Conservation (phyloP, 2,329 filamentous ascomycete species). For the Apiospora malaysiana region DNA sequence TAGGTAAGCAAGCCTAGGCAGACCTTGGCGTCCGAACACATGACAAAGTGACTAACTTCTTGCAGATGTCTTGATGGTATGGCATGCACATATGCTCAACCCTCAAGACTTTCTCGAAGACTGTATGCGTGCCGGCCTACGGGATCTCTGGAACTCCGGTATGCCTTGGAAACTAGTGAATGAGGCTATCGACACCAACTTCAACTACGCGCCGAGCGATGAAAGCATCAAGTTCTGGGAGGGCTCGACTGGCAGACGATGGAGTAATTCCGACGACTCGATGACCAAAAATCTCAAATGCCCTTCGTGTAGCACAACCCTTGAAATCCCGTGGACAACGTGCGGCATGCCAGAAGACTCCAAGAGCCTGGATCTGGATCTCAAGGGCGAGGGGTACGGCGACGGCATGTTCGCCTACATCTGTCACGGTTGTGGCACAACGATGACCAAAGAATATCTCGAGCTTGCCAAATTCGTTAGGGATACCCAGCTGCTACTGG, state of each 20-base stretch:
- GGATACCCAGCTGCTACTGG: slow-evolving; percentile 58
- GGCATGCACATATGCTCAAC: slow-evolving; percentile 81
- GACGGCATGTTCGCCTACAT: slow-evolving; percentile 57
- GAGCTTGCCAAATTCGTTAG: slow-evolving; percentile 65
- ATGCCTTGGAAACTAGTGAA: slow-evolving; percentile 71
- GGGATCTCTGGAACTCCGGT: slow-evolving; percentile 63
- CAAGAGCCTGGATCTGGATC: slow-evolving; percentile 40
- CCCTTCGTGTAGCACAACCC: slow-evolving; percentile 53
- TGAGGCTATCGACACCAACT: slow-evolving; percentile 61
- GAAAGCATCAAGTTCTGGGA: slow-evolving; percentile 55
- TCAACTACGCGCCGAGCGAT: slow-evolving; percentile 59
- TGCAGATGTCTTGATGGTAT: slow-evolving; percentile 77
- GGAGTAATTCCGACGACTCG: slow-evolving; percentile 64
- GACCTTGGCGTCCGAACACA: neutral
- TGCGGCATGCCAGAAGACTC: slow-evolving; percentile 45
- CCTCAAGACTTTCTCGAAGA: slow-evolving; percentile 78
- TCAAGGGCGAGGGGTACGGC: slow-evolving; percentile 63
- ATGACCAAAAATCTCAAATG: slow-evolving; percentile 57
- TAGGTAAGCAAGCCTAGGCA: slow-evolving; percentile 51
- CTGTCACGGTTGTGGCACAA: slow-evolving; percentile 58
- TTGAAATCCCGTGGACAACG: slow-evolving; percentile 66
- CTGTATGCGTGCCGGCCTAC: slow-evolving; percentile 62
- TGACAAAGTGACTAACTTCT: slow-evolving; percentile 28
- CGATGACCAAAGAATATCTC: slow-evolving; percentile 63
- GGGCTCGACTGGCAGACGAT: slow-evolving; percentile 53